Percentiles rank a stretch among this genome's conserved stretches.
Evolutionary conservation across 148 eudicot genomes (phyloP).

Genomic region (Rhododendron ferrugineum): DNA sequence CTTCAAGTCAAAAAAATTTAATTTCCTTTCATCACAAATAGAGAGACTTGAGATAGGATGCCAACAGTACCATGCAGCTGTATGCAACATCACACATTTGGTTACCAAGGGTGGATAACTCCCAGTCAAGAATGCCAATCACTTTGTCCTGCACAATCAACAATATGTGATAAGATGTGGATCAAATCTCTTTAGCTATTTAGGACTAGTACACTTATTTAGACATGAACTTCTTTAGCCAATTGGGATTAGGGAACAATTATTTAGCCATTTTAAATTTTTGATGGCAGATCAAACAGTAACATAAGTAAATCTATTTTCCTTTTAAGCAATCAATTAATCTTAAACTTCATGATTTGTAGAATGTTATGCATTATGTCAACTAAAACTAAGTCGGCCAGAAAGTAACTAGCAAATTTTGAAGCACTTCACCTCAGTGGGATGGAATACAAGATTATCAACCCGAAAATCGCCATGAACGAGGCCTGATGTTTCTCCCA

Average conservation of each 20-base stretch:
- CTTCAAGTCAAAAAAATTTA: neutral
- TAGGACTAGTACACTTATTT: neutral
- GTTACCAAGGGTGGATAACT: slow-evolving; percentile 90
- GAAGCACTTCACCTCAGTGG: slow-evolving; percentile 57
- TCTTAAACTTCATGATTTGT: neutral
- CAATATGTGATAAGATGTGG: neutral
- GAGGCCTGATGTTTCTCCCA: slow-evolving; percentile 63
- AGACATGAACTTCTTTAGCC: neutral
- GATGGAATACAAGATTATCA: slow-evolving; percentile 96
- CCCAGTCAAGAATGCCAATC: slow-evolving; percentile 98
- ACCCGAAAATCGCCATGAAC: slow-evolving; percentile 98
- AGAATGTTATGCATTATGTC: slow-evolving; percentile 6
- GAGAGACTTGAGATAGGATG: slow-evolving; percentile 4
- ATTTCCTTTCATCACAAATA: neutral
- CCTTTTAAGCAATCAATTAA: neutral
- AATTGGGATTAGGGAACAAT: neutral
- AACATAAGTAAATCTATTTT: neutral
- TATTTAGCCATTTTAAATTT: neutral
- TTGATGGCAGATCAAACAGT: neutral
- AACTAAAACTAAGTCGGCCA: neutral
- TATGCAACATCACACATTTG: slow-evolving; percentile 99
- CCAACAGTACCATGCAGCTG: slow-evolving; percentile 70
- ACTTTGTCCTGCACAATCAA: slow-evolving; percentile 74
- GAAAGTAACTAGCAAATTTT: neutral
- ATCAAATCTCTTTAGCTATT: neutral